These are phyloP conservation scores for Stentor coeruleus DNA, from an alignment of 73 alveolate species.

Conservation along the genomic window DNA sequence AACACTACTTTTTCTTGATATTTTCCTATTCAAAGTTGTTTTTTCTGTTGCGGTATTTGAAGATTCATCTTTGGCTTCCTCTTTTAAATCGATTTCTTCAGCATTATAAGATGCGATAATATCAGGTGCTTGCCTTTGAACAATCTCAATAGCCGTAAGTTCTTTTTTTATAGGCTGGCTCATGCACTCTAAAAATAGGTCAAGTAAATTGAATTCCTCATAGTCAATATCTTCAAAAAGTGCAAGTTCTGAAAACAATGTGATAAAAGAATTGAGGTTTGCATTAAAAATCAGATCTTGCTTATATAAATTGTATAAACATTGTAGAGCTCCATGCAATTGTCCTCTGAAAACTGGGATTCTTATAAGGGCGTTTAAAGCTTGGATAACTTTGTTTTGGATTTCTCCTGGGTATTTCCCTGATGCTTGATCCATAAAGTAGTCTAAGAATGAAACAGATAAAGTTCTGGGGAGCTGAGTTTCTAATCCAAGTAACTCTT, in stretches of 20 bases:
- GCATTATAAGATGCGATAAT: not conserved
- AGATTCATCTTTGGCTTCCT: not conserved
- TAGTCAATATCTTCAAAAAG: constrained; percentile 17
- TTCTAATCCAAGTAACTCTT: not conserved
- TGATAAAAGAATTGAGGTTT: not conserved
- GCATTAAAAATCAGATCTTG: constrained; percentile 11
- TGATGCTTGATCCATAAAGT: not conserved
- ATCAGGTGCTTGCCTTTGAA: not conserved
- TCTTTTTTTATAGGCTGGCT: not conserved
- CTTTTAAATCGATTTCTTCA: constrained; percentile 17
- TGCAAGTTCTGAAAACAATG: constrained; percentile 23
- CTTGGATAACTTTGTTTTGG: constrained; percentile 19
- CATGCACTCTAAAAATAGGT: constrained; percentile 9
- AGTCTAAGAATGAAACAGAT: not conserved
- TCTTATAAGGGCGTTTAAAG: not conserved
- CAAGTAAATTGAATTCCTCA: not conserved
- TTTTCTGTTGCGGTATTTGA: not conserved
- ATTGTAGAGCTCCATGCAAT: not conserved
- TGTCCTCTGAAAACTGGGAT: not conserved
- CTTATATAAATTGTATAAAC: not conserved
- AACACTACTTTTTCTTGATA: constrained; percentile 13
- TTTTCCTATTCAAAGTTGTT: not conserved
- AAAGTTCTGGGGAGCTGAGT: not conserved
- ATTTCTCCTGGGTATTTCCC: constrained; percentile 18
- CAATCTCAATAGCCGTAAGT: not conserved